These are phyloP conservation scores for Lipomyces yamanashiensis DNA, from an alignment of 805 yeast genomes.

Conservation along the genomic window DNA sequence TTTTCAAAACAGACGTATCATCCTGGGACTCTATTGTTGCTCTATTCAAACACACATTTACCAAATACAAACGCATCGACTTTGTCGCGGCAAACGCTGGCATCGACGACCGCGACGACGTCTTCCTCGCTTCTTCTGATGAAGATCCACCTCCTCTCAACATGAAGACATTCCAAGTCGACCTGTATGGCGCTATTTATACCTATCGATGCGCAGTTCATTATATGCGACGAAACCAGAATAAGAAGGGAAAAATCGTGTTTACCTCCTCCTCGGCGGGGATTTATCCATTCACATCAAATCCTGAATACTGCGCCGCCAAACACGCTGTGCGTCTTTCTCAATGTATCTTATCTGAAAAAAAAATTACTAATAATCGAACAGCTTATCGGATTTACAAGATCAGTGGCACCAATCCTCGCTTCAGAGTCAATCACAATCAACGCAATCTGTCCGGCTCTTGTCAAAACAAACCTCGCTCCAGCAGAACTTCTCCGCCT, in stretches of 20 bases:
- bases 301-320: constrained; percentile 11
- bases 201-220: constrained; percentile 2
- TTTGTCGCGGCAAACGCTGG: constrained; percentile 19
- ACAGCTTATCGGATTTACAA: constrained; percentile 12
- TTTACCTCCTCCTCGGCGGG: constrained; percentile 10
- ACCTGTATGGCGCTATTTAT: constrained; percentile 1
- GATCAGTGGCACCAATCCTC: constrained; percentile 4
- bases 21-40: constrained; percentile 5
- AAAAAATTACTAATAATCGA: neutral
- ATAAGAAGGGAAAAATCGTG: neutral
- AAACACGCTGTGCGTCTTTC: constrained; percentile 5
- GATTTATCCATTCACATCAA: constrained; percentile 2
- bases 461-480: constrained; percentile 3
- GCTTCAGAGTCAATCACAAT: neutral
- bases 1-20: constrained; percentile 4
- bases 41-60: neutral
- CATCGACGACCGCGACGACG: constrained; percentile 14
- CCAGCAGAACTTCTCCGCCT: neutral
- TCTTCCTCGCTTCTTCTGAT: neutral
- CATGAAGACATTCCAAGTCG: constrained; percentile 1
- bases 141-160: neutral
- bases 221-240: constrained; percentile 2
- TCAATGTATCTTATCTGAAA: neutral
- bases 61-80: neutral
- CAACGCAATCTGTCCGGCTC: constrained; percentile 2